phyloP scores from a whole-genome alignment of 257 asterid genomes.

The Gentiana macrophylla region DNA sequence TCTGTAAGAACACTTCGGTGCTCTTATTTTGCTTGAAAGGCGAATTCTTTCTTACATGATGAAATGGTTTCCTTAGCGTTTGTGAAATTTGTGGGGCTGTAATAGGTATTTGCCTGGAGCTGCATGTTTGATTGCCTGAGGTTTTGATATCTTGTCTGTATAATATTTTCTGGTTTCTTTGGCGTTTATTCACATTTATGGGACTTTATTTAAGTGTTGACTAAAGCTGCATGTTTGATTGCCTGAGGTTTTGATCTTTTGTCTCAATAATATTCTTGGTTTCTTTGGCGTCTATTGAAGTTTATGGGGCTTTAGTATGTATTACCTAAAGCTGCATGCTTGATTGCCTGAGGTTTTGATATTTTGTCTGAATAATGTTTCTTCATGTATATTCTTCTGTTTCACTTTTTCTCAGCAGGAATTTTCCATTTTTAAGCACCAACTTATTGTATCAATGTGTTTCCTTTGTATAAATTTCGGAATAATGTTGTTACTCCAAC shows the following conservation, averaged over 20 bases:
- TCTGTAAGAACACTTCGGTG: neutral
- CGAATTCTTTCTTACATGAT: neutral
- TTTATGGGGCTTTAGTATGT: neutral
- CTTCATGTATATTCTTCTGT: neutral
- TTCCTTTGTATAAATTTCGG: neutral
- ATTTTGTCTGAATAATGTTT: neutral
- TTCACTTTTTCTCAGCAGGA: neutral
- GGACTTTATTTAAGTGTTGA: neutral
- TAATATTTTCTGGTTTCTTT: neutral
- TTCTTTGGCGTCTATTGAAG: neutral
- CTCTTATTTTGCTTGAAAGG: neutral
- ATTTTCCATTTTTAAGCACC: neutral
- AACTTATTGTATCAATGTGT: neutral
- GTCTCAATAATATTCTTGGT: neutral
- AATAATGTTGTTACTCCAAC: neutral
- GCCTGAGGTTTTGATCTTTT: neutral
- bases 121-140: slow-evolving; percentile 6
- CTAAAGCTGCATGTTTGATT: slow-evolving; percentile 6
- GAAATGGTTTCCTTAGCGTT: neutral
- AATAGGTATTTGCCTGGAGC: slow-evolving; percentile 2
- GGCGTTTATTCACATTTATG: neutral
- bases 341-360: neutral
- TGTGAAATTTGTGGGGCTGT: neutral
- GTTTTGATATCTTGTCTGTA: neutral
- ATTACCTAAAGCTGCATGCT: slow-evolving; percentile 6